phyloP scores from a whole-genome alignment of 2,329 filamentous ascomycete genomes.

The Diaporthe citri region DNA sequence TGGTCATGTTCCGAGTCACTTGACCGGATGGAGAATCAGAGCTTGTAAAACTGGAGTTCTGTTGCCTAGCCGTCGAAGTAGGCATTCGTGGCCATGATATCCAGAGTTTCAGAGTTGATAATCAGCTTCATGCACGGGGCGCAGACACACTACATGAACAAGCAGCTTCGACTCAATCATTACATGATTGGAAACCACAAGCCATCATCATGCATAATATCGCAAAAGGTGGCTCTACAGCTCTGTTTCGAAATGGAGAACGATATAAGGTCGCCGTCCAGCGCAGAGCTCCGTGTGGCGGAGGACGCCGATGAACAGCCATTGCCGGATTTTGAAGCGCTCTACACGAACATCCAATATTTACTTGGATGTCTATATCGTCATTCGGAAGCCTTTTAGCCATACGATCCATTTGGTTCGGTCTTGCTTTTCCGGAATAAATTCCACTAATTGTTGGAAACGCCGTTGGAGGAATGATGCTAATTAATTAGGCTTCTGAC shows the following conservation, averaged over 20 bases:
- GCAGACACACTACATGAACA: background rate
- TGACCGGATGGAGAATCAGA: background rate
- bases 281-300: constrained; percentile 7
- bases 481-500: background rate
- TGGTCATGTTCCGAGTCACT: constrained; percentile 22
- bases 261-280: background rate
- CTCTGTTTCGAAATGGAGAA: background rate
- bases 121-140: no score
- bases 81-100: background rate
- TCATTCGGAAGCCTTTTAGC: no score
- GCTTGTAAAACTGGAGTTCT: background rate
- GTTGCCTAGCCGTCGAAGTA: background rate
- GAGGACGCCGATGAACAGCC: constrained; percentile 9
- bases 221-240: background rate
- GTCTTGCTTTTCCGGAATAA: background rate
- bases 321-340: background rate
- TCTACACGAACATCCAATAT: background rate
- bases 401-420: background rate
- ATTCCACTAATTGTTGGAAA: background rate
- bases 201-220: background rate
- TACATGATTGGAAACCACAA: background rate
- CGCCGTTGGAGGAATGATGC: background rate
- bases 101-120: no score
- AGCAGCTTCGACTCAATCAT: background rate
- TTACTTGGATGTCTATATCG: background rate